Percentiles rank a stretch among this genome's conserved stretches.
Conservation (phyloP, 2,329 filamentous ascomycete species). For the Fusarium albosuccineum region DNA sequence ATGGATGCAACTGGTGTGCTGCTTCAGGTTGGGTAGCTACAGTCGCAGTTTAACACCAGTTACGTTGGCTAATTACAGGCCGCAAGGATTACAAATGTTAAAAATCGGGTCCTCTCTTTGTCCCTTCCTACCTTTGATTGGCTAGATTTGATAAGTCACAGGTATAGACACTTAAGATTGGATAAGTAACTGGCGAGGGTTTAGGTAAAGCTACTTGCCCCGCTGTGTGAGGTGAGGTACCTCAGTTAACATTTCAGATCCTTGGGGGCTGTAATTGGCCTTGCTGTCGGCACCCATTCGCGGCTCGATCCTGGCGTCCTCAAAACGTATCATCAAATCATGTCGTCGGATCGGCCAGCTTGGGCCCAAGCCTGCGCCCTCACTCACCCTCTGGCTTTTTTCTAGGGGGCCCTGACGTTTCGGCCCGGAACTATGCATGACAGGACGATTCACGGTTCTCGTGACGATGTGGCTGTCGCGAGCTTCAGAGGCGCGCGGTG, state of each 20-base stretch:
- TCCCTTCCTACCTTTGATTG: too few relatives aligned
- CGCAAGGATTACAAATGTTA: too few relatives aligned
- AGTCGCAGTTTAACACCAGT: too few relatives aligned
- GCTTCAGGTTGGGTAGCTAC: background rate
- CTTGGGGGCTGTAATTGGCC: too few relatives aligned
- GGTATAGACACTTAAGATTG: too few relatives aligned
- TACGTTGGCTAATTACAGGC: too few relatives aligned
- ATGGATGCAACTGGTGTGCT: background rate
- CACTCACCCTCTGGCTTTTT: slow-evolving; percentile 4
- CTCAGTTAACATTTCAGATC: too few relatives aligned
- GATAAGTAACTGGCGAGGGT: too few relatives aligned
- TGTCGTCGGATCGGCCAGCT: slow-evolving; percentile 3
- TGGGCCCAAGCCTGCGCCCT: slow-evolving; percentile 7
- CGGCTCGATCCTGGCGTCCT: background rate
- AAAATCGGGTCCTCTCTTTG: too few relatives aligned
- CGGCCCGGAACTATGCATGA: slow-evolving; percentile 46
- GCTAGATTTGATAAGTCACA: too few relatives aligned
- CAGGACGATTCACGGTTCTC: slow-evolving; percentile 36
- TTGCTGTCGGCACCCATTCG: slow-evolving; percentile 5
- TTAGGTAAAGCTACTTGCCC: too few relatives aligned
- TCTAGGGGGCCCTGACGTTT: slow-evolving; percentile 39
- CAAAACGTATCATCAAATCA: background rate
- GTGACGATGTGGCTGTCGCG: slow-evolving; percentile 37
- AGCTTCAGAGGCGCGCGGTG: background rate
- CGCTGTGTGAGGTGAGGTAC: too few relatives aligned